phyloP scores from a whole-genome alignment of 2,329 filamentous ascomycete genomes.

The Colletotrichum sp. region DNA sequence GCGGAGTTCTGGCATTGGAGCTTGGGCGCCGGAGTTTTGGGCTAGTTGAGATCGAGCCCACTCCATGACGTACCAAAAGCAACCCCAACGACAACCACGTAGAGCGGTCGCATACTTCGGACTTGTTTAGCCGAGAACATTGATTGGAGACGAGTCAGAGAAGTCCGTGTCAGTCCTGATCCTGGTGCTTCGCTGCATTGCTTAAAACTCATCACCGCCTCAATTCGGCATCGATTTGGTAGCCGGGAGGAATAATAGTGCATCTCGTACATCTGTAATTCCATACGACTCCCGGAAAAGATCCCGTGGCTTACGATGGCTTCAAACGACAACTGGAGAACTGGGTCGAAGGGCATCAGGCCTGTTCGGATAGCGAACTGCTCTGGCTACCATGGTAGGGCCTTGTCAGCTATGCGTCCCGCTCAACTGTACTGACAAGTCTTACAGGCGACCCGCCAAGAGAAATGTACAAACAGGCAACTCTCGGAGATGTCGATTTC shows the following conservation, averaged over 20 bases:
- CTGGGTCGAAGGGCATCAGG: accelerated
- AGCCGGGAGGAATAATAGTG: not conserved
- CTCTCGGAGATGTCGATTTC: not conserved
- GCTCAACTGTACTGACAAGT: not conserved
- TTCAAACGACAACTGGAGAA: not conserved
- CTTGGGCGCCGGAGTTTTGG: not conserved
- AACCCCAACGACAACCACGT: not conserved
- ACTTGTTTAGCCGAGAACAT: not conserved
- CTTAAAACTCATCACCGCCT: not conserved
- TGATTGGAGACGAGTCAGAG: not conserved
- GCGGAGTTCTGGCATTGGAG: not conserved
- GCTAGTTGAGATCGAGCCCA: not conserved
- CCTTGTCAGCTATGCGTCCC: accelerated
- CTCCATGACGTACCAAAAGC: not conserved
- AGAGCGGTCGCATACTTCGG: not conserved
- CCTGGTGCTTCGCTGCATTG: not conserved
- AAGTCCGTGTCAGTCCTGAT: not conserved
- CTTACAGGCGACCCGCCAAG: not conserved
- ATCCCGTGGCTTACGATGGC: accelerated
- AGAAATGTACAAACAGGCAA: not conserved
- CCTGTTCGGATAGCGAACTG: not conserved
- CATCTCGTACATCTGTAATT: accelerated
- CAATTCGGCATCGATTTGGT: not conserved
- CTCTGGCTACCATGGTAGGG: not conserved
- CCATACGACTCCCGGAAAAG: not conserved